These are phyloP conservation scores for Leccinum olivaceopallidum DNA, from an alignment of 768 basidiomycete species.

Conservation along the genomic window DNA sequence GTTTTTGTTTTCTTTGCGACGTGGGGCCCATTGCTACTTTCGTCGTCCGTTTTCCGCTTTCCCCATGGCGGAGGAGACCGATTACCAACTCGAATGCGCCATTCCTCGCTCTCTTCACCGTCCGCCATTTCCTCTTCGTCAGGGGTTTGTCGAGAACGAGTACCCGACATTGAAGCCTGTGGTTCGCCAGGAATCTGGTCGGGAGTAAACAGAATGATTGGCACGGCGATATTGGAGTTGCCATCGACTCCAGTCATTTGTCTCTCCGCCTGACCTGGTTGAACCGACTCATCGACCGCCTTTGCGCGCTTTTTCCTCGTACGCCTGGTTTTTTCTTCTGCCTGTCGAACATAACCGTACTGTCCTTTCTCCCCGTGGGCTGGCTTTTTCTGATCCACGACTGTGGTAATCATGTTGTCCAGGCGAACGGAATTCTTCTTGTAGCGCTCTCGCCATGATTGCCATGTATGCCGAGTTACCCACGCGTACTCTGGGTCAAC, in stretches of 20 bases:
- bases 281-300: slow-evolving; percentile 28
- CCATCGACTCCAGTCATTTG: slow-evolving; percentile 14
- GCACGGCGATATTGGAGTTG: slow-evolving; percentile 9
- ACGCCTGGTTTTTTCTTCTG: slow-evolving; percentile 69
- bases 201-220: slow-evolving; percentile 30
- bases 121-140: slow-evolving; percentile 72
- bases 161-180: slow-evolving; percentile 28
- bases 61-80: slow-evolving; percentile 69
- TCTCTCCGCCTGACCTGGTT: slow-evolving; percentile 22
- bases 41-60: slow-evolving; percentile 53
- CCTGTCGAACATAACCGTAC: slow-evolving; percentile 76
- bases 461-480: slow-evolving; percentile 86
- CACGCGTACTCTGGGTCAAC: slow-evolving; percentile 73
- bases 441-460: slow-evolving; percentile 88
- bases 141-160: slow-evolving; percentile 41
- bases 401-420: slow-evolving; percentile 59
- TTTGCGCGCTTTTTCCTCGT: slow-evolving; percentile 48
- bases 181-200: slow-evolving; percentile 25
- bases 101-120: slow-evolving; percentile 54
- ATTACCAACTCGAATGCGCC: slow-evolving; percentile 65
- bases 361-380: slow-evolving; percentile 75
- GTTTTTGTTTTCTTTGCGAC: slow-evolving; percentile 45
- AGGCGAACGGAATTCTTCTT: slow-evolving; percentile 77
- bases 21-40: slow-evolving; percentile 30
- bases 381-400: slow-evolving; percentile 72